Evolutionary conservation across 306 rosid species (phyloP), one percentile per base, ranked within the genome.

Genomic region (Lathyrus sativus): DNA sequence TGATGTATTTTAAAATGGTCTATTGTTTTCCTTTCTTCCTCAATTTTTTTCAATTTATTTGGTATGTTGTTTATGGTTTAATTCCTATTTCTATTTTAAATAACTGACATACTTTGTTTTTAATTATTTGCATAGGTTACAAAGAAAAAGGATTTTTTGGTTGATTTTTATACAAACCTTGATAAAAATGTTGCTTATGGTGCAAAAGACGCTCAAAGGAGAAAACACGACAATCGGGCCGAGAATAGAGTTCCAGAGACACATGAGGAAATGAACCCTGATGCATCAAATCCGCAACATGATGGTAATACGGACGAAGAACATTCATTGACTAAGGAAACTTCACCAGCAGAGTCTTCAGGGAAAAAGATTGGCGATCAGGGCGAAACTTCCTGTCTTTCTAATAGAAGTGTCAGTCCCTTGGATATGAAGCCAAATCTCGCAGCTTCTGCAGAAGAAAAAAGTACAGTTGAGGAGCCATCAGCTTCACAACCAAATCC

Each of bases 161-260:
- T 79, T 28, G 99, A 93, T 60, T 90, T 90, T 78, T 90, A 90
- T 80, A 65, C 84, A 60, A 81, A 85, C 85, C 95, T 88, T 5
- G 87, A 79, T 41, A 90, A 81, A 78, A 93, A 93, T 77, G 83
- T 88, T 65, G 96, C 97, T 37, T 88, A 78, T 73, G 96, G 99
- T 15, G 96, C 89, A 29, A 74, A 68, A 46, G 82, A 77, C 26
- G 76, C 80, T 11, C 80, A 57, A 71, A 24, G 33, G 7, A 83
- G 80, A 83, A 85, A 79, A 67, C 63, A 3, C 0, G 74, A 69
- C 54, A 62, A 74, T 41, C 80, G 24, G 68, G 78, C 74, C 33
- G 85, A 73, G 15, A 54, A 62, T 22, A 76, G 69, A 79, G 73
- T 57, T 81, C 64, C 65, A 65, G 86, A 75, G 70, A 73, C 55